A percentile compares a stretch with the other conserved stretches of the same genome.
These are phyloP conservation scores for Entophlyctis luteolus DNA, from an alignment of 192 early-diverging fungal species.

Conservation along the genomic window DNA sequence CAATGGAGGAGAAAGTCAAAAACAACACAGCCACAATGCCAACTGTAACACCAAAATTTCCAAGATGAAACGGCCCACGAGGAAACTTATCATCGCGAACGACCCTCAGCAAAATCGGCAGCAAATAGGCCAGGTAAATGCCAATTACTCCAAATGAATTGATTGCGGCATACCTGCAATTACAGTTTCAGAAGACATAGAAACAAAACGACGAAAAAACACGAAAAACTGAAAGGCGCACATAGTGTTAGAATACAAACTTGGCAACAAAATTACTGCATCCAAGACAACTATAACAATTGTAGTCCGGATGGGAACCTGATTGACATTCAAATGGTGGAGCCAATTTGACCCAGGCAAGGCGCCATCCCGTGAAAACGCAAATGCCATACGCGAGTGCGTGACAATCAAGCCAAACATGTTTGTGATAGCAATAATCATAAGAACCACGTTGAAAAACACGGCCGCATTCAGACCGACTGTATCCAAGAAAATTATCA, in stretches of 20 bases:
- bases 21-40: conserved; percentile 6
- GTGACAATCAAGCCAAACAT: conserved; percentile 16
- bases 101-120: conserved; percentile 9
- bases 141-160: conserved; percentile 29
- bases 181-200: too few species aligned
- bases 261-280: conserved; percentile 13
- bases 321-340: neutral
- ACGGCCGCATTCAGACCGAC: conserved; percentile 4
- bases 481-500: conserved; percentile 17
- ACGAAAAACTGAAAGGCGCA: too few species aligned
- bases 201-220: too few species aligned
- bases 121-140: conserved; percentile 17
- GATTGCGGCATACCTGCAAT: conserved; percentile 19
- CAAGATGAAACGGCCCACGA: conserved; percentile 12
- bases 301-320: conserved; percentile 16
- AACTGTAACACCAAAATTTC: conserved; percentile 8
- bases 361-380: conserved; percentile 24
- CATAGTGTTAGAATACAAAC: conserved; percentile 12
- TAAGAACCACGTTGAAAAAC: conserved; percentile 21
- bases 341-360: conserved; percentile 19
- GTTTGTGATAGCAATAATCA: conserved; percentile 25
- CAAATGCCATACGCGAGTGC: conserved; percentile 25
- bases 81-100: conserved; percentile 5
- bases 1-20: conserved; percentile 8
- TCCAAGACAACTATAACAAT: conserved; percentile 9